These are phyloP conservation scores for Torulaspora franciscae DNA, from an alignment of 805 yeast genomes.

Conservation along the genomic window DNA sequence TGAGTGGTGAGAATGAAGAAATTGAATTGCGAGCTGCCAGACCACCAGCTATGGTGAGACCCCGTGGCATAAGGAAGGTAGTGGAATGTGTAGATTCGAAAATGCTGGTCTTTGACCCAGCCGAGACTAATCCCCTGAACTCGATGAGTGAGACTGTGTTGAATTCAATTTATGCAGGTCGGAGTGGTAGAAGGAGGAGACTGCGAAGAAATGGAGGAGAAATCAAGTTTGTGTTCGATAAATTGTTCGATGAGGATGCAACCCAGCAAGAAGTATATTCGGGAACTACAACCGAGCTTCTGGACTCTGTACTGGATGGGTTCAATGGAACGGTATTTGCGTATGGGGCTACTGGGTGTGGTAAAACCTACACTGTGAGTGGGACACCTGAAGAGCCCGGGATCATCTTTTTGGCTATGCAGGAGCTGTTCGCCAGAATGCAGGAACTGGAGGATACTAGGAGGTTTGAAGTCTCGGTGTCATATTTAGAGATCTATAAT, in stretches of 20 bases:
- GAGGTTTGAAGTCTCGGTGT: conserved; percentile 54
- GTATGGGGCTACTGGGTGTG: conserved; percentile 97
- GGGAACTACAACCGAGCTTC: conserved; percentile 62
- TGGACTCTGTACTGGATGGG: conserved; percentile 76
- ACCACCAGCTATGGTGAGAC: conserved; percentile 25
- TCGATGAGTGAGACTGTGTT: conserved; percentile 29
- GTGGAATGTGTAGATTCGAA: conserved; percentile 77
- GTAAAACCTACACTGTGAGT: conserved; percentile 88
- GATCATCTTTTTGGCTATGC: conserved; percentile 70
- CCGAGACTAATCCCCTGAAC: conserved; percentile 56
- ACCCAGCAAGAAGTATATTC: conserved; percentile 64
- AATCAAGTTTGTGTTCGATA: conserved; percentile 77
- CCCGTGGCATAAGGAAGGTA: conserved; percentile 59
- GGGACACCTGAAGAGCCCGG: conserved; percentile 76
- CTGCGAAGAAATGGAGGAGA: conserved; percentile 40
- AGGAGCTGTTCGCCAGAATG: conserved; percentile 63
- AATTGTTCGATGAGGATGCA: conserved; percentile 61
- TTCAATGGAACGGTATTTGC: conserved; percentile 90
- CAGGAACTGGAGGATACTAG: conserved; percentile 52
- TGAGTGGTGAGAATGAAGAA: conserved; percentile 6
- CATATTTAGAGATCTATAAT: conserved; percentile 85
- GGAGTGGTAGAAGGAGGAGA: conserved; percentile 18
- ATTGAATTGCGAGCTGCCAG: conserved; percentile 9
- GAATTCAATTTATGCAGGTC: conserved; percentile 29
- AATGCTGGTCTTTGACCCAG: conserved; percentile 85